Base-by-base conservation (phyloP, 2,329 filamentous ascomycete genomes). In the Curvularia hawaiiensis region DNA sequence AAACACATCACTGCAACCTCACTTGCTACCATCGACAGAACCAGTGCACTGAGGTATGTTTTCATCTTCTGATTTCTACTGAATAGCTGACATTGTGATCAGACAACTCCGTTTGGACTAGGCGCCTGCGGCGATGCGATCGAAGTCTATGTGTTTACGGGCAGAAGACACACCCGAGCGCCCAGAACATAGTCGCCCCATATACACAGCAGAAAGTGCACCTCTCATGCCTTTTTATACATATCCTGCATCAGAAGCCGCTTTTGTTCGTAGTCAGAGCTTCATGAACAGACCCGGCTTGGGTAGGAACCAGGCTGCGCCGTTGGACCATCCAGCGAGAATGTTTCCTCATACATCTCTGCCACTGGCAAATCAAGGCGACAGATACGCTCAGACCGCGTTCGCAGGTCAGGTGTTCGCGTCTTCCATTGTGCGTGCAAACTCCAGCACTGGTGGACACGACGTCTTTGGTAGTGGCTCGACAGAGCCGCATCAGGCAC, bases 91-190 rank as follows among this genome's bases (percentile, higher is more conserved):
- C 39, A 30, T 1, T n/a, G 3, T 20, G 39, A 16, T 12, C 12
- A 54, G 52, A 26, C 46, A 41, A 35, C 24, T 12, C 8, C 12
- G 30, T 22, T 31, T 40, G 39, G 46, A 50, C 46, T 50, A 50
- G 52, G 52, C 43, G 30, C 50, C 40, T 20, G 16, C 16, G n/a
- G 12, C 38, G 10, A 18, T 9, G 8, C 16, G 10, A 39, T n/a
- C 39, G 12, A 30, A 39, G 22, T 24, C 39, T 8, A 22, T n/a
- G 30, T 31, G 31, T 35, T 7, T 24, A 39, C 35, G 12, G 11
- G 35, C 18, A 8, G 18, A 12, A 11, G 22, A 16, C 14, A 26
- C 12, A 33, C 12, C 44, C 4, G 20, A 11, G 2, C 1, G 44
- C 44, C 9, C n/a, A 46, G 20, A 30, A 46, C 28, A 16, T 20